Evolutionary conservation across 140 eudicot genomes (phyloP).

Genomic region (Eryngium alpinum): DNA sequence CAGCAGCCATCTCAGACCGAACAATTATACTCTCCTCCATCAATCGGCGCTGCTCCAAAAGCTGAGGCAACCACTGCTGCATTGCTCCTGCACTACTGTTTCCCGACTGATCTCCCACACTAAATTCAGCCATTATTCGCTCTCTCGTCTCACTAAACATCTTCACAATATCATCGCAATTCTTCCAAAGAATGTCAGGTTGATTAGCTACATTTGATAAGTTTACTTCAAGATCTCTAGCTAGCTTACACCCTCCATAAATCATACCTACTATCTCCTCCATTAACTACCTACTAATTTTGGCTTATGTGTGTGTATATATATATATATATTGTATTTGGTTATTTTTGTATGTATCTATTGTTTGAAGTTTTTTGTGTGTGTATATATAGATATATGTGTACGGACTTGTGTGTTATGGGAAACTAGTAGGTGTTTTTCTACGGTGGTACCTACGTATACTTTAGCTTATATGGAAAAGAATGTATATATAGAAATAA

Average conservation of each 20-base stretch:
- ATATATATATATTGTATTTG: neutral
- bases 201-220: slow-evolving; percentile 48
- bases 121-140: slow-evolving; percentile 22
- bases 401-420: neutral
- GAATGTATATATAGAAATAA: neutral
- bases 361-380: too few relatives aligned
- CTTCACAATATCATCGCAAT: slow-evolving; percentile 50
- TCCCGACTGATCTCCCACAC: slow-evolving; percentile 1
- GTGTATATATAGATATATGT: neutral
- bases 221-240: slow-evolving; percentile 50
- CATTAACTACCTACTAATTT: slow-evolving; percentile 21
- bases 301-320: neutral
- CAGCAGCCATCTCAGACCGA: neutral
- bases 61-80: slow-evolving; percentile 41
- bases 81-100: slow-evolving; percentile 20
- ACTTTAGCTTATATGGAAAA: neutral
- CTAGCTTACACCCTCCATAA: slow-evolving; percentile 50
- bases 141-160: slow-evolving; percentile 43
- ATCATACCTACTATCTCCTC: slow-evolving; percentile 49
- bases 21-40: neutral
- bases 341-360: too few relatives aligned
- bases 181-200: slow-evolving; percentile 30
- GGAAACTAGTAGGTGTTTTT: slow-evolving; percentile 7
- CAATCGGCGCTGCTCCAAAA: slow-evolving; percentile 22
- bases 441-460: slow-evolving; percentile 15